Evolutionary conservation across 1,284 basidiomycete genomes (phyloP).

Genomic region (Cutaneotrichosporon sp.): DNA sequence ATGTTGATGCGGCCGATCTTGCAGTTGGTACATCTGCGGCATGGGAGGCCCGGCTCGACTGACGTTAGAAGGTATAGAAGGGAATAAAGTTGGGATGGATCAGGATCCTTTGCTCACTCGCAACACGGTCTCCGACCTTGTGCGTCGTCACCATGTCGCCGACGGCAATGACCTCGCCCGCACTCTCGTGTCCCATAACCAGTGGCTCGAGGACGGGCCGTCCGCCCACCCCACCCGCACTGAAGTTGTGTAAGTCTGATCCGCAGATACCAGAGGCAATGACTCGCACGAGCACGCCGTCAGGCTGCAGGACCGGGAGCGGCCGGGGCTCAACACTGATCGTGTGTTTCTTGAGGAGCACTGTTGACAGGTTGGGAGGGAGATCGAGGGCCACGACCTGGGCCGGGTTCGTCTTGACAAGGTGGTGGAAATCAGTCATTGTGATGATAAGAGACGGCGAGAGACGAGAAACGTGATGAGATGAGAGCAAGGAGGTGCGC

Average conservation of each 20-base stretch:
- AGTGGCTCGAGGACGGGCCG: slow-evolving; percentile 49
- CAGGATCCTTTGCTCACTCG: slow-evolving; percentile 38
- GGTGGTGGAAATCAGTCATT: slow-evolving; percentile 44
- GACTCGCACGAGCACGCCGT: slow-evolving; percentile 49
- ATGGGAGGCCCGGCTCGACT: slow-evolving; percentile 63
- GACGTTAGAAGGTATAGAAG: not conserved
- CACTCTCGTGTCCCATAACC: slow-evolving; percentile 52
- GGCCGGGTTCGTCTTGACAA: slow-evolving; percentile 40
- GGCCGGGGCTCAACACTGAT: slow-evolving; percentile 38
- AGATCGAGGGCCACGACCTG: slow-evolving; percentile 40
- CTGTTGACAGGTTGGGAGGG: slow-evolving; percentile 40
- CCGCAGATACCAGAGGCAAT: slow-evolving; percentile 50
- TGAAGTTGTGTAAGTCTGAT: slow-evolving; percentile 47
- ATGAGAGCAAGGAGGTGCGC: not conserved
- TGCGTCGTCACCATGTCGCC: slow-evolving; percentile 48
- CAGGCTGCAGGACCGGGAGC: slow-evolving; percentile 47
- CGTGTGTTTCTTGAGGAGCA: slow-evolving; percentile 43
- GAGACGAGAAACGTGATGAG: not conserved
- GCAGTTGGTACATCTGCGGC: slow-evolving; percentile 51
- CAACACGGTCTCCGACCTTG: slow-evolving; percentile 56
- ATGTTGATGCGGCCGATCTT: slow-evolving; percentile 73
- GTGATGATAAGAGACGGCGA: not conserved
- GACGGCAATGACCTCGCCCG: slow-evolving; percentile 50
- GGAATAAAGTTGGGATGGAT: not conserved
- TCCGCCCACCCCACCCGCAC: slow-evolving; percentile 48